Percentiles rank a stretch among this genome's conserved stretches.
Conservation (phyloP, 1,139 yeast species). For the Pneumocystis wakefieldiae region DNA sequence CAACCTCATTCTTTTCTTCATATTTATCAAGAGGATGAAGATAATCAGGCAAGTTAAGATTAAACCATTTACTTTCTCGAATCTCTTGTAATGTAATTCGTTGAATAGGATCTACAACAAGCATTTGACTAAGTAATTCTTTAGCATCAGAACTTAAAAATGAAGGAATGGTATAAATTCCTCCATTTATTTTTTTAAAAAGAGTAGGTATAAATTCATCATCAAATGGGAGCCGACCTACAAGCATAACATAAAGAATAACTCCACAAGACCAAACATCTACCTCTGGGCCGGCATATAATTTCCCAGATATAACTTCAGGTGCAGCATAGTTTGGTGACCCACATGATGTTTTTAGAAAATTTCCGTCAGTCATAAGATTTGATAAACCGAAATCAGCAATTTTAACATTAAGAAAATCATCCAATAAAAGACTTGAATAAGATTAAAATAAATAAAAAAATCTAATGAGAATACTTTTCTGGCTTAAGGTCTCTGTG, state of each 20-base stretch:
- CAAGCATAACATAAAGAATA: constrained; percentile 76
- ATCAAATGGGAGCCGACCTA: constrained; percentile 97
- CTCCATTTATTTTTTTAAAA: constrained; percentile 87
- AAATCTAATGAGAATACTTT: constrained; percentile 50
- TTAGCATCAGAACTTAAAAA: constrained; percentile 81
- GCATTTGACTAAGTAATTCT: constrained; percentile 73
- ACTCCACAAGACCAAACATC: constrained; percentile 93
- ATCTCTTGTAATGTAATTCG: constrained; percentile 90
- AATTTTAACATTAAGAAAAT: constrained; percentile 45
- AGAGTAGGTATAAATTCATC: constrained; percentile 94
- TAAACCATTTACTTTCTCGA: constrained; percentile 94
- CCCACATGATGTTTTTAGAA: constrained; percentile 78
- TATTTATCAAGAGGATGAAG: constrained; percentile 46
- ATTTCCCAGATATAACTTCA: constrained; percentile 36
- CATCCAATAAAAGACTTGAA: constrained; percentile 29
- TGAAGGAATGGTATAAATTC: constrained; percentile 86
- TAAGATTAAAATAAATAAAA: constrained; percentile 2
- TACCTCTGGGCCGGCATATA: constrained; percentile 69
- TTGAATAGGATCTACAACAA: constrained; percentile 89
- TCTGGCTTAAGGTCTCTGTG: constrained; percentile 92
- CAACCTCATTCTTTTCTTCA: constrained; percentile 32
- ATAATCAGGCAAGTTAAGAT: constrained; percentile 66
- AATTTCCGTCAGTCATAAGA: constrained; percentile 38
- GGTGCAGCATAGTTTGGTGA: constrained; percentile 97
- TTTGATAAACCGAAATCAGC: constrained; percentile 88